A percentile compares a stretch with the other conserved stretches of the same genome.
These are phyloP conservation scores for Suhomyces sp. DNA, from an alignment of 805 yeast species.

Conservation along the genomic window DNA sequence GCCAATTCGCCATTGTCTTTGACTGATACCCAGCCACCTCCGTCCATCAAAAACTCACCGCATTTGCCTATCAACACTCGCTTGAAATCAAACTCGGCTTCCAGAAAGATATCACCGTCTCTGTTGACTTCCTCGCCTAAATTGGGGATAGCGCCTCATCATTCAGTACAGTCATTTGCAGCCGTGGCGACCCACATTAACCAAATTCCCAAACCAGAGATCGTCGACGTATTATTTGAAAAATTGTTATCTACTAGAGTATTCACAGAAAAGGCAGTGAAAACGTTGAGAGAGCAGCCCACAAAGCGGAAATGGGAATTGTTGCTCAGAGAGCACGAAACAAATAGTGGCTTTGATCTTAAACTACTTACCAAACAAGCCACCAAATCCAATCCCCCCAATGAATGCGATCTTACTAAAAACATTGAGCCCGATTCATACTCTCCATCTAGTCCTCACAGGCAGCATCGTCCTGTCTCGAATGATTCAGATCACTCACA, in stretches of 20 bases:
- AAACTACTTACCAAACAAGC: constrained; percentile 17
- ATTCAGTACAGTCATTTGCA: constrained; percentile 34
- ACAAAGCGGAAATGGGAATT: constrained; percentile 44
- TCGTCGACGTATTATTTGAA: constrained; percentile 41
- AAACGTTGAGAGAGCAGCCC: constrained; percentile 30
- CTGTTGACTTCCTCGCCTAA: not conserved
- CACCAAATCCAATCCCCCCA: not conserved
- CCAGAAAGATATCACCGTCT: constrained; percentile 6
- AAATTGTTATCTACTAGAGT: constrained; percentile 35
- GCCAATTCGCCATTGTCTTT: not conserved
- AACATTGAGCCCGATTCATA: not conserved
- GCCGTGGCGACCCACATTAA: constrained; percentile 29
- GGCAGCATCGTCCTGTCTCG: not conserved
- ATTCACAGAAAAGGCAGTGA: constrained; percentile 34
- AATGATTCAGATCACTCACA: not conserved
- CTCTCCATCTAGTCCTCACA: not conserved
- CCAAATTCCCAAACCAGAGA: constrained; percentile 33
- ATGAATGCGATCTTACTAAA: not conserved
- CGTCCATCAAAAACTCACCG: not conserved
- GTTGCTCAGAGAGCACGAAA: constrained; percentile 38
- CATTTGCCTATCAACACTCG: constrained; percentile 3
- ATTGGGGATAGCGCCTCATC: constrained; percentile 4
- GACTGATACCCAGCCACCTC: constrained; percentile 3
- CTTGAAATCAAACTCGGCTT: constrained; percentile 1
- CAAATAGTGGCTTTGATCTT: constrained; percentile 36